These are phyloP conservation scores for Solanum hybrid DNA, from an alignment of 305 asterid species.

Conservation along the genomic window DNA sequence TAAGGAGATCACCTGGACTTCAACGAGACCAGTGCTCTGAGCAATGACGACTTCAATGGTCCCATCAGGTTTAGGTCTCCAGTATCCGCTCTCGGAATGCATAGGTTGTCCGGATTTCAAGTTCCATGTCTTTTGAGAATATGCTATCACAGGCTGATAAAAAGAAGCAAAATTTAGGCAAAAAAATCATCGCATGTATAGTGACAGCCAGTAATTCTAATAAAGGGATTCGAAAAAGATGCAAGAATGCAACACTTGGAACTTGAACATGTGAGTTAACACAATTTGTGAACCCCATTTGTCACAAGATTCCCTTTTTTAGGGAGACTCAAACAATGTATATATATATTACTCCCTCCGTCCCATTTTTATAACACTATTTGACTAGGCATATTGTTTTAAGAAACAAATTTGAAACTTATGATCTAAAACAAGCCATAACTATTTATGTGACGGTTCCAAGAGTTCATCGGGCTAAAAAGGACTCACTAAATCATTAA, in stretches of 20 bases:
- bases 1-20: constrained; percentile 40
- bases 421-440: background rate
- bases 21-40: constrained; percentile 72
- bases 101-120: constrained; percentile 46
- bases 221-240: background rate
- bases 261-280: background rate
- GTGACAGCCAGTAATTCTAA: background rate
- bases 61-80: constrained; percentile 59
- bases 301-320: background rate
- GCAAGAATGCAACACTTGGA: background rate
- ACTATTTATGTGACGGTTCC: background rate
- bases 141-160: constrained; percentile 38
- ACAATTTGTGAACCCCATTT: background rate
- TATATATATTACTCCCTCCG: background rate
- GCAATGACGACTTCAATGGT: constrained; percentile 59
- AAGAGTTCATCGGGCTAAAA: background rate
- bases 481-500: background rate
- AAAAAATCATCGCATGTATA: background rate
- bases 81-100: constrained; percentile 70
- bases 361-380: background rate
- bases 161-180: background rate
- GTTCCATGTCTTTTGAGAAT: constrained; percentile 64
- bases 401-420: background rate
- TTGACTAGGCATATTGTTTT: background rate
- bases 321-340: background rate